Evolutionary conservation across 192 early-diverging fungal species (phyloP), one percentile per base, ranked within the genome.

Genomic region (Pilobolus umbonatus): DNA sequence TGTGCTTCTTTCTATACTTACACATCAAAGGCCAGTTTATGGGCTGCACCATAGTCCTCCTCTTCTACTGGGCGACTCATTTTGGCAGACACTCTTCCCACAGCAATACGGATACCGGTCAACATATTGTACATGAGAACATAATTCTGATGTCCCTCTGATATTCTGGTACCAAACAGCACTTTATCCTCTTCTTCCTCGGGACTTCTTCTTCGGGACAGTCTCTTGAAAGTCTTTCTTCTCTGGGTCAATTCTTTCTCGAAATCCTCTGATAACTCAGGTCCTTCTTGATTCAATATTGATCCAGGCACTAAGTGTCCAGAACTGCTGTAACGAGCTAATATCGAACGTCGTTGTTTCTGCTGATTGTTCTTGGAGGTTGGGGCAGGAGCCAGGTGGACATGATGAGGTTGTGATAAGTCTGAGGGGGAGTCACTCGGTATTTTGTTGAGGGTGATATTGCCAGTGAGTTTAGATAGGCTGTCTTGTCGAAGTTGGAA

Each of bases 51-150:
- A 65, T 91, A 98, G 73, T 99, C 96, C 38, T 80, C 84, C 19
- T 78, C 74, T 1, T 73, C 69, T 46, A 98, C 72, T 0, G 79
- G 72, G 14, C 91, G 83, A 39, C 78, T 64, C 24, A 83, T 84
- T 65, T 96, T 96, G 28, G 92, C 90, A 60, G 84, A 83, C 62
- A 88, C 92, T 40, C 96, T 81, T 30, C 88, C 89, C 15, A 92
- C 89, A 12, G 89, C 85, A 17, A 95, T 85, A 24, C 95, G 81
- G 60, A 98, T 95, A 14, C 95, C 94, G 2, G 92, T 98, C 38
- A 98, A 75, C 95, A 98, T 98, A 63, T 96, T 93, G 74, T 93
- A 96, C 94, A 98, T 98, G 21, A 96, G 75, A 53, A 92, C 81
- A 66, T 94, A 98, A 72, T 98, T 95, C 12, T 81, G 85, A 65